Evolutionary conservation across 2,329 filamentous ascomycete genomes (phyloP).

Genomic region (Penicillium sclerotigenum): DNA sequence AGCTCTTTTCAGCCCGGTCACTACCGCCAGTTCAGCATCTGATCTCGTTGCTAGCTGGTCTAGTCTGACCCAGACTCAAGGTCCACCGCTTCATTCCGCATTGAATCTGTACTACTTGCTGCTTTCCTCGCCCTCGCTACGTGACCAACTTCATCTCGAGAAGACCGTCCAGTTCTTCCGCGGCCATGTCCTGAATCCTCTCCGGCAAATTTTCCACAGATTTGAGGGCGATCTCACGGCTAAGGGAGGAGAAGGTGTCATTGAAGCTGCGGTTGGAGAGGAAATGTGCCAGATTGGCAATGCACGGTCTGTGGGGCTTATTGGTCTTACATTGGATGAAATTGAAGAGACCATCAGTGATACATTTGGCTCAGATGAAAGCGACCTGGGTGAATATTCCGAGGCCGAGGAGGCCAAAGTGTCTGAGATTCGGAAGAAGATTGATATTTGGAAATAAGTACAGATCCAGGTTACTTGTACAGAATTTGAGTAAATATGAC

Average conservation of each 20-base stretch:
- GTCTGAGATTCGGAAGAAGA: conserved; percentile 29
- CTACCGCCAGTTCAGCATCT: conserved; percentile 39
- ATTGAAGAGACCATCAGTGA: conserved; percentile 35
- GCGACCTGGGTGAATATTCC: conserved; percentile 28
- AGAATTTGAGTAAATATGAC: background rate
- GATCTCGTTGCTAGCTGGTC: conserved; percentile 45
- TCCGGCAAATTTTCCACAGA: conserved; percentile 31
- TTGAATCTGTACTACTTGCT: conserved; percentile 60
- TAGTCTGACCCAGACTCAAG: conserved; percentile 47
- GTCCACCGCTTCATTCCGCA: conserved; percentile 52
- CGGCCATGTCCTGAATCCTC: conserved; percentile 30
- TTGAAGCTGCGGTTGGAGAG: conserved; percentile 35
- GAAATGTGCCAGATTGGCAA: conserved; percentile 35
- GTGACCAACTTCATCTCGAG: conserved; percentile 47
- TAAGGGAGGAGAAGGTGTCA: conserved; percentile 38
- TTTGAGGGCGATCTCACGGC: conserved; percentile 32
- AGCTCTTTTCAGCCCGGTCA: conserved; percentile 51
- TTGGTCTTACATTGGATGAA: conserved; percentile 33
- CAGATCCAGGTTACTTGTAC: background rate
- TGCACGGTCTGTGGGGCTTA: conserved; percentile 35
- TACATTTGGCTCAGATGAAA: conserved; percentile 27
- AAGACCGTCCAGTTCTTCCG: conserved; percentile 35
- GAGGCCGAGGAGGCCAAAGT: conserved; percentile 29
- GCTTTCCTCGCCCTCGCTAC: conserved; percentile 49
- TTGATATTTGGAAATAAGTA: conserved; percentile 11